A percentile compares a stretch with the other conserved stretches of the same genome.
These are phyloP conservation scores for Coemansia sp. DNA, from an alignment of 192 early-diverging fungal species.

Conservation along the genomic window DNA sequence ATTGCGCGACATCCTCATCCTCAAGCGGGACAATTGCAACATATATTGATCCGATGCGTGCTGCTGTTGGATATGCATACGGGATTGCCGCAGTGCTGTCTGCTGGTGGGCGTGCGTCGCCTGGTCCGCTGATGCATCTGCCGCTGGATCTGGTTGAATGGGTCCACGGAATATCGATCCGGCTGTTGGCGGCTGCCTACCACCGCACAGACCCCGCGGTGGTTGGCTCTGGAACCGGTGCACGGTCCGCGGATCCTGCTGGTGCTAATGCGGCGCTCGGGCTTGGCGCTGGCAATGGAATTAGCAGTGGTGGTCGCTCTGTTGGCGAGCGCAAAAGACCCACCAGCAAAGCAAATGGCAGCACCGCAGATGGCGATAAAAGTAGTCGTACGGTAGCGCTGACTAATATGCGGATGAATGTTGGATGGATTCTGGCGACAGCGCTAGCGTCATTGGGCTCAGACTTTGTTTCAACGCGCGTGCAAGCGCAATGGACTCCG, in stretches of 20 bases:
- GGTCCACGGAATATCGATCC: constrained; percentile 74
- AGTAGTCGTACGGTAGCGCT: constrained; percentile 1
- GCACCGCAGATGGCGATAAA: not conserved
- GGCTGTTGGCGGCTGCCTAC: constrained; percentile 66
- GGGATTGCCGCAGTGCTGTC: constrained; percentile 65
- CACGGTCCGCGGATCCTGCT: constrained; percentile 10
- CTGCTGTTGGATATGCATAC: constrained; percentile 65
- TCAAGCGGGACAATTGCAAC: constrained; percentile 56
- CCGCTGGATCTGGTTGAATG: constrained; percentile 80
- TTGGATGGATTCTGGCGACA: constrained; percentile 39
- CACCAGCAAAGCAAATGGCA: not conserved
- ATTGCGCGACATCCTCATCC: constrained; percentile 1
- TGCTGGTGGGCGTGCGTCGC: constrained; percentile 34
- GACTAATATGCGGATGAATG: constrained; percentile 29
- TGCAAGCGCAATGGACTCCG: constrained; percentile 21
- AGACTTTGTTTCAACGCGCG: constrained; percentile 7
- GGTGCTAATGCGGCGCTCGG: constrained; percentile 8
- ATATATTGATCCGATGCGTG: constrained; percentile 45
- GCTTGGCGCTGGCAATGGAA: not conserved
- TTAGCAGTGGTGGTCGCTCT: not conserved
- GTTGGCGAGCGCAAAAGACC: not conserved
- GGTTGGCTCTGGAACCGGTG: not conserved
- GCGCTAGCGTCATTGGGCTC: constrained; percentile 17
- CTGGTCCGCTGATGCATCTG: constrained; percentile 5
- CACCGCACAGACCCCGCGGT: constrained; percentile 23